Evolutionary conservation across 176 grass and related monocot species (phyloP), one percentile per base, ranked within the genome.

Genomic region (Rhynchospora pubera): DNA sequence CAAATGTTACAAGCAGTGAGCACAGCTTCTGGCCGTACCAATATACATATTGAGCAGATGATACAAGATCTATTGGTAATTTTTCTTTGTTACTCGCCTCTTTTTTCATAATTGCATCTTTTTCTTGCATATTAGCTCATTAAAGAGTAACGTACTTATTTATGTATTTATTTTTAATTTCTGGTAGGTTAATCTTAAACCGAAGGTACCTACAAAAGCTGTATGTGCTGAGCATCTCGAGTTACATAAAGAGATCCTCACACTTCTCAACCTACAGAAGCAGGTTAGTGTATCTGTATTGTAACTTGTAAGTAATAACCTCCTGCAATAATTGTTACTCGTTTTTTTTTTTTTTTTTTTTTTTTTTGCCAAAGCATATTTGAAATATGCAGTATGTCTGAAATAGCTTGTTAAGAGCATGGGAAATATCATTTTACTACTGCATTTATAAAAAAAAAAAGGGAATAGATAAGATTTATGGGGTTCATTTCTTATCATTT

Each of bases 141-240:
- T 53, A 72, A 7, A 57, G 85, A 7, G 21, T 44, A 64, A 74
- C 65, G 71, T 70, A 21, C 53, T 16, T 63, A 42, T 61, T 77
- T n/a, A n/a, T n/a, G 21, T 12, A n/a, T n/a, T n/a, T n/a, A n/a
- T n/a, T 51, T 53, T 66, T 78, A 42, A 24, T 72, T 47, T 39
- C 89, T 70, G 86, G 62, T 70, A 98, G 95, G 92, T 98, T 79
- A 87, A 98, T 87, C 85, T 94, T 86, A 98, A 98, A 86, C 95
- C 95, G 34, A 98, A 94, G 68, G 95, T 98, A 46, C 95, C 95
- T 69, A 98, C 95, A 18, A 98, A 98, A 91, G 86, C n/a, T n/a
- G n/a, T n/a, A n/a, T n/a, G n/a, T n/a, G n/a, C n/a, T n/a, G n/a
- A n/a, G n/a, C n/a, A n/a, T n/a, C n/a, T n/a, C n/a, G n/a, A n/a